Base-by-base conservation (phyloP, 2,329 filamentous ascomycete genomes). In the Phaeoacremonium minimum region DNA sequence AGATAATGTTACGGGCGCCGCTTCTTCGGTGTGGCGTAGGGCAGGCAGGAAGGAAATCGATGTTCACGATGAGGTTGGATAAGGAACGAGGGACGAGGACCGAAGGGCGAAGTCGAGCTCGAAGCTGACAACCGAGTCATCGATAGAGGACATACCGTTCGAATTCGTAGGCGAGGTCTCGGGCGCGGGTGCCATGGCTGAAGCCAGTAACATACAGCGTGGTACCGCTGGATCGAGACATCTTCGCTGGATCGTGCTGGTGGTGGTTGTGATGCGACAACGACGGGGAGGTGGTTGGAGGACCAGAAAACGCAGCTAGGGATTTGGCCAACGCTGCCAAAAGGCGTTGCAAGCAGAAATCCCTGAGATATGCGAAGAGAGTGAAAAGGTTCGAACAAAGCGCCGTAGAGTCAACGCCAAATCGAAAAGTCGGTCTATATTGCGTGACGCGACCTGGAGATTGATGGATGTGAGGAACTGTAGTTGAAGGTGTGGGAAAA, bases 111-210 rank as follows among this genome's bases (percentile, higher is more conserved):
- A 62, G 60, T 59, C 61, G 63, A 55, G 56, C 61, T 58, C 58
- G 59, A 55, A 58, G 64, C 56, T 60, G 61, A 56, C 58, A 63
- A 66, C 63, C 63, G 52, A 65, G 58, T 62, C 59, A 67, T 67
- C 66, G 69, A 65, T 59, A 63, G 57, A 58, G 71, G 77, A 95
- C 90, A 81, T 95, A 96, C 88, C 91, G 89, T 90, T 97, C 91
- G 86, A 97, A 97, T 78, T 97, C 91, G 86, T 95, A 96, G 75
- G 91, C 89, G 66, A 97, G 87, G 77, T 98, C 90, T 81, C 93
- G 88, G 66, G 93, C 89, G 75, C 93, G 88, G 66, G 91, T 96
- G 67, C 91, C 89, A 70, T 95, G 89, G 79, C 91, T 94, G 69
- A 98, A 98, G 78, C 93, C 93, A 60, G 90, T 95, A 67, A 97